Percentiles rank a stretch among this genome's conserved stretches.
phyloP scores from a whole-genome alignment of 129 eudicot species.

The Centaurea solstitialis region DNA sequence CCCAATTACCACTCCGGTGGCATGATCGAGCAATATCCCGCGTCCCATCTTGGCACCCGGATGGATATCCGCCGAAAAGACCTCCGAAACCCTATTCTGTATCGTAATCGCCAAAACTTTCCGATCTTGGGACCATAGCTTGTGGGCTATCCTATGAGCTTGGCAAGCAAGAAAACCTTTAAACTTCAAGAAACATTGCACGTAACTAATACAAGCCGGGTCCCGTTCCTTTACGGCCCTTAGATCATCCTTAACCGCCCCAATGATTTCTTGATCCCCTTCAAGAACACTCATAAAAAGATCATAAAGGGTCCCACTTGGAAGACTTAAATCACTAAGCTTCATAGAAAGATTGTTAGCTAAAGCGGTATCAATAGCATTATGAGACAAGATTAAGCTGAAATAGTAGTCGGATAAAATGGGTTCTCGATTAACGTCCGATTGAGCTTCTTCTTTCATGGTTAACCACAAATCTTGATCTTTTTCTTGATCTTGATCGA shows the following conservation, averaged over 20 bases:
- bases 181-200: slow-evolving; percentile 83
- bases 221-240: slow-evolving; percentile 72
- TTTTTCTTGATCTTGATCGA: background rate
- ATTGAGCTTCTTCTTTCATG: slow-evolving; percentile 69
- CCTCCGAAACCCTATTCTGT: slow-evolving; percentile 62
- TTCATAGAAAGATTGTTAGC: slow-evolving; percentile 46
- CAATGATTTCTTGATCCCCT: slow-evolving; percentile 13
- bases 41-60: slow-evolving; percentile 60
- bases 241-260: slow-evolving; percentile 21
- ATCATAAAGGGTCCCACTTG: slow-evolving; percentile 26
- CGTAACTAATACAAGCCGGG: slow-evolving; percentile 86
- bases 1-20: slow-evolving; percentile 69
- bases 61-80: slow-evolving; percentile 63
- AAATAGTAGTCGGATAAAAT: slow-evolving; percentile 63
- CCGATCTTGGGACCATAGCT: slow-evolving; percentile 47
- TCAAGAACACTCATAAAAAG: slow-evolving; percentile 22
- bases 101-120: slow-evolving; percentile 30
- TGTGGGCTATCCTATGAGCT: slow-evolving; percentile 62
- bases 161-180: slow-evolving; percentile 73
- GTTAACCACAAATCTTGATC: slow-evolving; percentile 56
- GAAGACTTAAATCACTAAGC: slow-evolving; percentile 29
- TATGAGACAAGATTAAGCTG: slow-evolving; percentile 43
- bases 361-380: slow-evolving; percentile 39
- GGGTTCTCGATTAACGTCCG: slow-evolving; percentile 66
- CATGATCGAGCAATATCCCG: slow-evolving; percentile 70